A percentile compares a stretch with the other conserved stretches of the same genome.
These are phyloP conservation scores for Colletotrichum endophyticum DNA, from an alignment of 2,329 filamentous ascomycete genomes.

Conservation along the genomic window DNA sequence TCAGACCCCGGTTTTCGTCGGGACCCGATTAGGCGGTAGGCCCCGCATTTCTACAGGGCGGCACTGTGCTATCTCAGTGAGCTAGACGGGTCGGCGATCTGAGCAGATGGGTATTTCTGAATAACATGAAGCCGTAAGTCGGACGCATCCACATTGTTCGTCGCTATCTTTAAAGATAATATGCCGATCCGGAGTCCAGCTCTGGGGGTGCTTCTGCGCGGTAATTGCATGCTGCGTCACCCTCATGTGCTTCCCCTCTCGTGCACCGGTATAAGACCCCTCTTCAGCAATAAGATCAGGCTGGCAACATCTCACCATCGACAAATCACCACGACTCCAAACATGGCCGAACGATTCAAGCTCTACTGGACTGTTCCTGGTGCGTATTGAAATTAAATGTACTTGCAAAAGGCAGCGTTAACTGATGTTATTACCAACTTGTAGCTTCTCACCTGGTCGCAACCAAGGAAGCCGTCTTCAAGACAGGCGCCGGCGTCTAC, in stretches of 20 bases:
- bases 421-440: neutral
- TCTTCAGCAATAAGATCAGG: neutral
- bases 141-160: rapidly evolving
- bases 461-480: constrained; percentile 28
- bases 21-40: neutral
- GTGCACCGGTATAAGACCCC: neutral
- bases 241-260: neutral
- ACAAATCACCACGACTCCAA: neutral
- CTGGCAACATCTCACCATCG: neutral
- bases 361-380: constrained; percentile 11
- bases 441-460: constrained; percentile 19
- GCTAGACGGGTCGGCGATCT: no score
- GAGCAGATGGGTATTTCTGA: neutral
- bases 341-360: constrained; percentile 22
- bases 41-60: neutral
- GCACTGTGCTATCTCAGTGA: neutral
- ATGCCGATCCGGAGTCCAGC: neutral
- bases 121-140: neutral
- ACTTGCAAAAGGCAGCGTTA: no score
- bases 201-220: neutral
- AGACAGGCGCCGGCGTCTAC: constrained; percentile 26
- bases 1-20: neutral
- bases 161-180: rapidly evolving
- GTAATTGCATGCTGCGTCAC: neutral
- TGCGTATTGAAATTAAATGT: no score